Evolutionary conservation across 2,329 filamentous ascomycete genomes (phyloP).

Genomic region (Aspergillus sp.): DNA sequence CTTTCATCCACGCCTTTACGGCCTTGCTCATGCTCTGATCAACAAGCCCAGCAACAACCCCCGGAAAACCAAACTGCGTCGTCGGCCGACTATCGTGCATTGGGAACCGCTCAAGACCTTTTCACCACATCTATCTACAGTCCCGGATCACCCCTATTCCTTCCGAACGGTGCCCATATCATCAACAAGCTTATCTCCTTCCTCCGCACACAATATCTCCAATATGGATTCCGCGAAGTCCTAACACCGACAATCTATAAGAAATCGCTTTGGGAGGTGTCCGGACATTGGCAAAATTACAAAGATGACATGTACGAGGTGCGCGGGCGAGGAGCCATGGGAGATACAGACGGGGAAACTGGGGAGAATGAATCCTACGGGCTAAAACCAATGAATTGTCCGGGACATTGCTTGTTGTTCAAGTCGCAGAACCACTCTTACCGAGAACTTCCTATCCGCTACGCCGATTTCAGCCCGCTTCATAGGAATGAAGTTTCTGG

Average conservation of each 20-base stretch:
- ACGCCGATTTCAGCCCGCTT: conserved; percentile 84
- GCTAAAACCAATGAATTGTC: conserved; percentile 92
- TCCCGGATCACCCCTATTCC: conserved; percentile 80
- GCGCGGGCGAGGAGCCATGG: conserved; percentile 50
- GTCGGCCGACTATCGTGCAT: conserved; percentile 51
- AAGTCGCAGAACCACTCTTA: conserved; percentile 72
- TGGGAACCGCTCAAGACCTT: conserved; percentile 63
- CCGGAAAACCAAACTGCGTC: conserved; percentile 22
- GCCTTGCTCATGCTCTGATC: conserved; percentile 31
- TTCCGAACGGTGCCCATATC: conserved; percentile 76
- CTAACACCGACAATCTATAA: conserved; percentile 91
- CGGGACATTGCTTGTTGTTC: conserved; percentile 84
- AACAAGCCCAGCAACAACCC: conserved; percentile 16
- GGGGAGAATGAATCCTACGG: conserved; percentile 72
- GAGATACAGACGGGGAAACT: conserved; percentile 44
- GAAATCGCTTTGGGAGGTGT: conserved; percentile 79
- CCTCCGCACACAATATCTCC: conserved; percentile 77
- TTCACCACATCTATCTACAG: conserved; percentile 79
- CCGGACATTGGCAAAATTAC: conserved; percentile 86
- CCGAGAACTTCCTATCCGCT: conserved; percentile 76
- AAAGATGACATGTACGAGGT: conserved; percentile 91
- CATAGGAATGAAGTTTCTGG: conserved; percentile 85
- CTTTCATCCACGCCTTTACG: conserved; percentile 22
- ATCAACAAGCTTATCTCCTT: conserved; percentile 83
- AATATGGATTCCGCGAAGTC: conserved; percentile 85